A percentile compares a stretch with the other conserved stretches of the same genome.
Evolutionary conservation across 768 basidiomycete species (phyloP).

Genomic region (Cyclocybe cylindracea): DNA sequence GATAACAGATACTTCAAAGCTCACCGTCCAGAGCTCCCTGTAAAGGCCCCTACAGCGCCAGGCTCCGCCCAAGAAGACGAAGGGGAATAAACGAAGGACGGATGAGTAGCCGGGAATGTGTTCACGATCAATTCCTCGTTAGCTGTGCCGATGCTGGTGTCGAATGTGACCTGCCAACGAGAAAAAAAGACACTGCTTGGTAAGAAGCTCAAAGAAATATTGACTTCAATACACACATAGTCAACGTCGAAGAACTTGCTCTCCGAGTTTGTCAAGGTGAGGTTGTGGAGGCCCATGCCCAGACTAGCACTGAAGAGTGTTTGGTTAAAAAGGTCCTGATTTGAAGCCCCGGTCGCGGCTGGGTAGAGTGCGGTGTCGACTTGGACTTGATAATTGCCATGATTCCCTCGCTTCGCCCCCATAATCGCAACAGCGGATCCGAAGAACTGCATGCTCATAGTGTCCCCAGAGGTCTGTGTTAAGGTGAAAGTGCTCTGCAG

Average conservation of each 20-base stretch:
- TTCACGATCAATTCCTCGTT: slow-evolving; percentile 21
- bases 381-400: slow-evolving; percentile 15
- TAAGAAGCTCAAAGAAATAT: not conserved
- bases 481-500: slow-evolving; percentile 35
- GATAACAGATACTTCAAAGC: slow-evolving; percentile 8
- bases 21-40: slow-evolving; percentile 44
- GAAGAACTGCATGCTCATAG: slow-evolving; percentile 31
- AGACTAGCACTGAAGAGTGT: slow-evolving; percentile 10
- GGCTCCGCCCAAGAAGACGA: slow-evolving; percentile 33
- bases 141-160: slow-evolving; percentile 15
- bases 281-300: slow-evolving; percentile 10
- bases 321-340: slow-evolving; percentile 10
- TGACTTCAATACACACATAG: slow-evolving; percentile 11
- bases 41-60: slow-evolving; percentile 34
- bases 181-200: too few species aligned
- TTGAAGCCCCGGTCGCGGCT: slow-evolving; percentile 1
- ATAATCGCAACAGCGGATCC: slow-evolving; percentile 26
- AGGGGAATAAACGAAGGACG: slow-evolving; percentile 37
- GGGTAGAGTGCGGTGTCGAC: slow-evolving; percentile 11
- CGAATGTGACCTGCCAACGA: slow-evolving; percentile 12
- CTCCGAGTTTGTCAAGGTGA: slow-evolving; percentile 14
- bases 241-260: slow-evolving; percentile 18
- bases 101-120: slow-evolving; percentile 31
- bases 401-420: slow-evolving; percentile 19
- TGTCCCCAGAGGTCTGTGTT: slow-evolving; percentile 25